Evolutionary conservation across 1,284 basidiomycete genomes (phyloP).

Genomic region (Neolentinus lepideus): DNA sequence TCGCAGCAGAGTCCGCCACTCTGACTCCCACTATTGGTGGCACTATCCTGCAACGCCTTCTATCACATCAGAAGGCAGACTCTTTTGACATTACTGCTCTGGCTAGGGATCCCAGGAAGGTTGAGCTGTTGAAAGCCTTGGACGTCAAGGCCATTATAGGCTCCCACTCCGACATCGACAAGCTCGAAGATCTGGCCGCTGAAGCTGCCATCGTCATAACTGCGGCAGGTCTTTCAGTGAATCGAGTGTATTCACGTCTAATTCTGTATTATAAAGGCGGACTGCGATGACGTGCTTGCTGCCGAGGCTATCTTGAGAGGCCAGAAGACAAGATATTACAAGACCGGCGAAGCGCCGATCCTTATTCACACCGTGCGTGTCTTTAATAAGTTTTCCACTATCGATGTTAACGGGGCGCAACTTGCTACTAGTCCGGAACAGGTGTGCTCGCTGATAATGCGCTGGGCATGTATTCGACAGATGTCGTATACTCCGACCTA

Average conservation of each 20-base stretch:
- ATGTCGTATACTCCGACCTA: slow-evolving; percentile 37
- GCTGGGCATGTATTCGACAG: slow-evolving; percentile 27
- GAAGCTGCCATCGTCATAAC: slow-evolving; percentile 41
- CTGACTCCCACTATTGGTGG: too few relatives aligned
- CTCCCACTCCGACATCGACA: slow-evolving; percentile 21
- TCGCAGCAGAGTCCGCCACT: too few relatives aligned
- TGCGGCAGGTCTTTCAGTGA: slow-evolving; percentile 24
- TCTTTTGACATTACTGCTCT: slow-evolving; percentile 31
- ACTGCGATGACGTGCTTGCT: slow-evolving; percentile 1
- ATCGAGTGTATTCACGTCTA: background rate
- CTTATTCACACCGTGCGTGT: slow-evolving; percentile 11
- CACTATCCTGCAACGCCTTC: slow-evolving; percentile 29
- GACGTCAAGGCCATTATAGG: slow-evolving; percentile 26
- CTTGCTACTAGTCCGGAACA: slow-evolving; percentile 34
- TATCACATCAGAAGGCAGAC: slow-evolving; percentile 26
- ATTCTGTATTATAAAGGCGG: slow-evolving; percentile 2
- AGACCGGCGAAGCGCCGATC: slow-evolving; percentile 6
- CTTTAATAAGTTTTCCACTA: background rate
- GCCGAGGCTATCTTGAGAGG: slow-evolving; percentile 11
- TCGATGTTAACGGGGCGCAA: background rate
- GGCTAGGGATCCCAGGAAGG: slow-evolving; percentile 34
- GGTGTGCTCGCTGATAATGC: slow-evolving; percentile 33
- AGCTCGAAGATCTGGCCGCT: slow-evolving; percentile 28
- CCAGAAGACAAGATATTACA: slow-evolving; percentile 7
- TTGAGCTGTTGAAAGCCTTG: slow-evolving; percentile 25